A percentile compares a stretch with the other conserved stretches of the same genome.
Conservation (phyloP, 306 rosid genomes). For the Trifolium repens region DNA sequence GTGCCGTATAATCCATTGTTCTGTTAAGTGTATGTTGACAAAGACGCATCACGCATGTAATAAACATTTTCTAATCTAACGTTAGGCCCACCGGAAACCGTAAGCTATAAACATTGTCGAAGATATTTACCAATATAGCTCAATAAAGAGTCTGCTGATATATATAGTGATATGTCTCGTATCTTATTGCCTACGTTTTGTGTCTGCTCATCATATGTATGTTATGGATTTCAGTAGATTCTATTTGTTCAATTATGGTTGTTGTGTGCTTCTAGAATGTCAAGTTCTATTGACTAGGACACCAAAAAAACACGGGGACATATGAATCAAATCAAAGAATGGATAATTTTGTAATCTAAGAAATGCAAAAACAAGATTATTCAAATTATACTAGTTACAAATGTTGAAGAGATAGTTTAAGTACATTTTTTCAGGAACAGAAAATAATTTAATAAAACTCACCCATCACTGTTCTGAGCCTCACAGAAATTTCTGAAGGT, state of each 20-base stretch:
- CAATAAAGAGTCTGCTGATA: neutral
- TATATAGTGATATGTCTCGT: neutral
- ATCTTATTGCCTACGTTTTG: neutral
- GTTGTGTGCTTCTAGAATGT: neutral
- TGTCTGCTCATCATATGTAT: neutral
- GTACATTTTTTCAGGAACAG: neutral
- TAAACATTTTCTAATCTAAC: neutral
- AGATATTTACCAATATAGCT: neutral
- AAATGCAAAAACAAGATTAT: neutral
- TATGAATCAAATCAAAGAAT: slow-evolving; percentile 14
- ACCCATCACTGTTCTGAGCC: slow-evolving; percentile 72
- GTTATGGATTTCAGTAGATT: neutral
- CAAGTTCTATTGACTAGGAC: slow-evolving; percentile 4
- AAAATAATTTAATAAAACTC: slow-evolving; percentile 41
- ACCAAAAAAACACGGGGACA: neutral
- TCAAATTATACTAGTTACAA: neutral
- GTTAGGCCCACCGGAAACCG: too few relatives aligned
- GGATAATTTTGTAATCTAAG: slow-evolving; percentile 12
- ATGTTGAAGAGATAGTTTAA: neutral
- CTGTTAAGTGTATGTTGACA: slow-evolving; percentile 1
- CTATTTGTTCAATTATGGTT: neutral
- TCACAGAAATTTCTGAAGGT: slow-evolving; percentile 66
- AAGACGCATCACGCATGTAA: neutral
- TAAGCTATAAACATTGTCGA: too few relatives aligned
- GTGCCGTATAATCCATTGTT: neutral